Conservation (phyloP, 2,329 filamentous ascomycete species). For the Pyrenochaeta sp. region DNA sequence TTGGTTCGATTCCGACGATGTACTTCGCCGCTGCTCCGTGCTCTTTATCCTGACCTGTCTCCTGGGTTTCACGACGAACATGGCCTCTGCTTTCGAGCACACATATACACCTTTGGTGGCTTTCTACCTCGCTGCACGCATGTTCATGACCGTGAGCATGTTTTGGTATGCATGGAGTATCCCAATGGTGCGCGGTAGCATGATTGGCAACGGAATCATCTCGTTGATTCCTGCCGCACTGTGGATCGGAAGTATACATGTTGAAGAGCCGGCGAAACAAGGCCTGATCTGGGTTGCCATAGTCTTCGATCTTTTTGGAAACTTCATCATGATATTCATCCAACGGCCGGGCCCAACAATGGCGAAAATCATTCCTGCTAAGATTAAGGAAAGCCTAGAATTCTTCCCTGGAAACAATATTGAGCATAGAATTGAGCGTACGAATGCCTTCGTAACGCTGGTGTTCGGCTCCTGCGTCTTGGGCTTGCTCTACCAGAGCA, state of each 20-base stretch:
- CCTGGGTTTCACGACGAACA: constrained; percentile 70
- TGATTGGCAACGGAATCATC: constrained; percentile 60
- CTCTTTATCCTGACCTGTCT: constrained; percentile 69
- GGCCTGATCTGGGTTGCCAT: constrained; percentile 67
- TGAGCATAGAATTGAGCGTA: constrained; percentile 71
- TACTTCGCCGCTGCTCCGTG: constrained; percentile 66
- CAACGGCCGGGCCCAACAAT: constrained; percentile 34
- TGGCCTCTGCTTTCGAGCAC: constrained; percentile 61
- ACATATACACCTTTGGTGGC: constrained; percentile 68
- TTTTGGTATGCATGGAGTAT: constrained; percentile 58
- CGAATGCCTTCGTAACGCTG: constrained; percentile 70
- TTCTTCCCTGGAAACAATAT: constrained; percentile 71
- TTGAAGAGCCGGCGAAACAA: constrained; percentile 63
- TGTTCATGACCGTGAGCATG: constrained; percentile 63
- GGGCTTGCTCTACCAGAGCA: constrained; percentile 67
- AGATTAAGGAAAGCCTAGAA: constrained; percentile 58
- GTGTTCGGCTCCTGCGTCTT: constrained; percentile 72
- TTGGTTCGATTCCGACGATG: constrained; percentile 71
- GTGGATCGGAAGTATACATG: constrained; percentile 69
- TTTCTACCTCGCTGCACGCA: constrained; percentile 66
- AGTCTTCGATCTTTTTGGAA: constrained; percentile 61
- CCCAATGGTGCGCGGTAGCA: constrained; percentile 66
- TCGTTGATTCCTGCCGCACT: constrained; percentile 60
- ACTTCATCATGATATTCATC: constrained; percentile 53
- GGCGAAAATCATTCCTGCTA: constrained; percentile 12